Base-by-base conservation (phyloP, 805 yeast genomes). In the Cyberlindnera subsufficiens region DNA sequence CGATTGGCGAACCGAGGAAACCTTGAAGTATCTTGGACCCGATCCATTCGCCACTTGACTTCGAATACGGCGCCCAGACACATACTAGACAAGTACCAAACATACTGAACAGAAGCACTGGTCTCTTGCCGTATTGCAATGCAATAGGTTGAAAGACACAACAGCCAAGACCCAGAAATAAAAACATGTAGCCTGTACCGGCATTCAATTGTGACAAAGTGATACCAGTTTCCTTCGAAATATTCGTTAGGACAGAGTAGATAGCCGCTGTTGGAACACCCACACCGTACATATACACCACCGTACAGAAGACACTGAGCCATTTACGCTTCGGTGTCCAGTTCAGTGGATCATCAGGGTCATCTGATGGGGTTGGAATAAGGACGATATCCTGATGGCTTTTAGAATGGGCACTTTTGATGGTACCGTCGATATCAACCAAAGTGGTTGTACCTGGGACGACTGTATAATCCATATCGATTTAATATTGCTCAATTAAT, bases 291-390 rank as follows among this genome's bases (percentile, higher is more conserved):
- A 70, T 66, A 49, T 69, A 73, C 5, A 71, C 64, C 27, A 68
- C 58, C 44, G 69, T 57, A 51, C 77, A 72, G 37, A 71, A 62
- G 40, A 75, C 62, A 34, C 71, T 69, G 31, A 73, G 35, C 60
- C 64, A 58, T 52, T 80, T 80, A 39, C 84, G 68, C 31, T 54
- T 47, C 19, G 53, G 58, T 1, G 75, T 42, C 88, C 88, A 82
- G 53, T 78, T 80, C 42, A 82, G 63, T 1, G 88, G 88, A 53
- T 82, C 89, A 50, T 81, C 76, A 7, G 86, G 84, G 47, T 80
- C 80, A 40, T 72, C 77, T 0, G 83, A 72, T 2, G 89, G 89
- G 9, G 76, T 75, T 29, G 89, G 88, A 36, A 78, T 72, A 35
- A 80, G 63, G 10, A 82, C 74, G 44, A 80, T 71, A 30, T 64